Evolutionary conservation across 2,329 filamentous ascomycete species (phyloP).

Genomic region (Coniochaeta hoffmannii): DNA sequence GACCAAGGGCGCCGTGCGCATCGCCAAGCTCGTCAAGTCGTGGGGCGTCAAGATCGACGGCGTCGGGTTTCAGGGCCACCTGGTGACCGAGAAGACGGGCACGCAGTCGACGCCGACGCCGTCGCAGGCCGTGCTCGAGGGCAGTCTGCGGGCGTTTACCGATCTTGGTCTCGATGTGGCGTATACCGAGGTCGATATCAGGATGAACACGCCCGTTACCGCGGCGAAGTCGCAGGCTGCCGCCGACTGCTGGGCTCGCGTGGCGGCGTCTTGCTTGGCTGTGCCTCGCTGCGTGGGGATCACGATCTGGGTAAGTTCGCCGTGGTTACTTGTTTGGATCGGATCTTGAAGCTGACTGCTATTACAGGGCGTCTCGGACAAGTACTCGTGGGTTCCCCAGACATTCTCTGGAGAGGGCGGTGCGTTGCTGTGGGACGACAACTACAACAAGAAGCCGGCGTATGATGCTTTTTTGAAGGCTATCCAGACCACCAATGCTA

Average conservation of each 20-base stretch:
- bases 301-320: conserved; percentile 19
- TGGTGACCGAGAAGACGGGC: conserved; percentile 29
- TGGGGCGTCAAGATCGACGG: conserved; percentile 40
- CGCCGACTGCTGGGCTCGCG: conserved; percentile 28
- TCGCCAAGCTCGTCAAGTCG: conserved; percentile 23
- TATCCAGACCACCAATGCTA: conserved; percentile 3
- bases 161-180: conserved; percentile 38
- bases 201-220: conserved; percentile 31
- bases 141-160: conserved; percentile 31
- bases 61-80: conserved; percentile 43
- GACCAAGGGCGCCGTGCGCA: conserved; percentile 21
- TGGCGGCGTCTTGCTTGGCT: conserved; percentile 18
- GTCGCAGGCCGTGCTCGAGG: conserved; percentile 18
- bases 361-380: conserved; percentile 16
- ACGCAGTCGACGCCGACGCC: conserved; percentile 26
- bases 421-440: conserved; percentile 13
- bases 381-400: conserved; percentile 16
- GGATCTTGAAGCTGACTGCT: conserved; percentile 6
- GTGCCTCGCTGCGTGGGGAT: conserved; percentile 19
- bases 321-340: too few species aligned
- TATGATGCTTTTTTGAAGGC: conserved; percentile 11
- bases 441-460: conserved; percentile 14
- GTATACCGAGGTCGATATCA: conserved; percentile 45
- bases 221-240: conserved; percentile 30
- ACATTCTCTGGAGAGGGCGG: conserved; percentile 16